These are phyloP conservation scores for Annulohypoxylon truncatum DNA, from an alignment of 2,329 filamentous ascomycete genomes.

Conservation along the genomic window DNA sequence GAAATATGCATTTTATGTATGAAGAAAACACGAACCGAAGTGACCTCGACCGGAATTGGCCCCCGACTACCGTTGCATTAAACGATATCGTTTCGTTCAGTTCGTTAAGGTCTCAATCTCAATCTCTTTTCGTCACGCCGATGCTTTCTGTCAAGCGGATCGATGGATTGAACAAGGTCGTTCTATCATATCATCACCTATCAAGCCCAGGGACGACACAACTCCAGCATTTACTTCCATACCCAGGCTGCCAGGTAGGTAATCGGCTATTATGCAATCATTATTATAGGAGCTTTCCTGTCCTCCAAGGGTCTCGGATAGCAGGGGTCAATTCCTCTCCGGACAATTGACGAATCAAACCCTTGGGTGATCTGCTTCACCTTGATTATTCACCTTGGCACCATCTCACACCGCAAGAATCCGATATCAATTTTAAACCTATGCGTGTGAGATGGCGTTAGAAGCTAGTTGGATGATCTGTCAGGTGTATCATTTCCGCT, in stretches of 20 bases:
- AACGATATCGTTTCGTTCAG: constrained; percentile 8
- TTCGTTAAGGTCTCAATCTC: constrained; percentile 4
- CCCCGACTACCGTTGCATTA: constrained; percentile 18
- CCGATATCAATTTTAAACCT: constrained; percentile 6
- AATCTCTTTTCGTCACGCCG: constrained; percentile 5
- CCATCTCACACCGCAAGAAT: constrained; percentile 39
- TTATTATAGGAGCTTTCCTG: not conserved
- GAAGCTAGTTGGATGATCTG: not conserved
- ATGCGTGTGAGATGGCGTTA: not conserved
- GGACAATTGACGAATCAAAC: constrained; percentile 25
- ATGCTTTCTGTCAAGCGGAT: not conserved
- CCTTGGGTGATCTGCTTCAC: constrained; percentile 21
- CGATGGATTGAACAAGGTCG: not conserved
- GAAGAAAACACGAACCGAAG: not conserved
- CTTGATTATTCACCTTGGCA: constrained; percentile 34
- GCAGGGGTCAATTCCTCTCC: constrained; percentile 26
- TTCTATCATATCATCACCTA: constrained; percentile 14
- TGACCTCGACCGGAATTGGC: constrained; percentile 11
- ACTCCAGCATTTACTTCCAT: constrained; percentile 1
- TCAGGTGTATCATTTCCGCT: not conserved
- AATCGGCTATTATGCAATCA: constrained; percentile 1
- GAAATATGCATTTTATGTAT: not conserved
- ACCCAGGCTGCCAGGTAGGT: not conserved
- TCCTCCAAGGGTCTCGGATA: constrained; percentile 11
- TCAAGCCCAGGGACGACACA: not conserved